Base-by-base conservation (phyloP, 2,329 filamentous ascomycete species). In the Fusarium sambucinum region DNA sequence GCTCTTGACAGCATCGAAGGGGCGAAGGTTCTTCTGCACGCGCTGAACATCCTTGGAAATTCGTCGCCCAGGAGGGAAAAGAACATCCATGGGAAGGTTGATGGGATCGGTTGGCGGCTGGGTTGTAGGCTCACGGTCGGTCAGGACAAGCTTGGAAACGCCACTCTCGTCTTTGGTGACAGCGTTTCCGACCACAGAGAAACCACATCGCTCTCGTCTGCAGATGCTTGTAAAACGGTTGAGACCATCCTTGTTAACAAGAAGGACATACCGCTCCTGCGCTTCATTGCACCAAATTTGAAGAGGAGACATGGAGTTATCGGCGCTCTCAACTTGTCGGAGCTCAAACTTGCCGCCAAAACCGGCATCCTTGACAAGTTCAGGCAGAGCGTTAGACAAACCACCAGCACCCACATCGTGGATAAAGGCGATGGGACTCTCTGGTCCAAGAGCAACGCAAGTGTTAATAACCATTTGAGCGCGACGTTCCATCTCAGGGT, bases 391-490 rank as follows among this genome's bases (percentile, higher is more conserved):
- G 69, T 88, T 88, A 13, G 84, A 86, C 21, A 86, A 82, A 62
- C 96, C 96, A 74, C 96, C 96, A 51, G 96, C 96, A 66, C 96
- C 96, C 45, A 99, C 96, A 76, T 99, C 96, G 78, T 99, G 96
- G 68, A 99, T 98, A 82, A 98, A 95, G 57, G 93, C 91, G 71
- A 99, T 98, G 1, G 96, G 96, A 76, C 92, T 98, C 68, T 93
- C 85, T 6, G 89, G 83, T 17, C 94, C 95, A 73, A 98, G 87
- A 5, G 93, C 90, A 29, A 92, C 89, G 78, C 96, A 99, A 6
- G 93, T 90, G 79, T 98, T 96, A 80, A 99, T 99, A 69, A 99
- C 96, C 87, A 98, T 97, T 81, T 99, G 96, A 3, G 95, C 96
- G 73, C 96, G 88, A 66, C 96, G 87, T 80, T 99, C 93, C 79